Conservation (phyloP, 73 alveolate species). For the Durusdinium trenchii region DNA sequence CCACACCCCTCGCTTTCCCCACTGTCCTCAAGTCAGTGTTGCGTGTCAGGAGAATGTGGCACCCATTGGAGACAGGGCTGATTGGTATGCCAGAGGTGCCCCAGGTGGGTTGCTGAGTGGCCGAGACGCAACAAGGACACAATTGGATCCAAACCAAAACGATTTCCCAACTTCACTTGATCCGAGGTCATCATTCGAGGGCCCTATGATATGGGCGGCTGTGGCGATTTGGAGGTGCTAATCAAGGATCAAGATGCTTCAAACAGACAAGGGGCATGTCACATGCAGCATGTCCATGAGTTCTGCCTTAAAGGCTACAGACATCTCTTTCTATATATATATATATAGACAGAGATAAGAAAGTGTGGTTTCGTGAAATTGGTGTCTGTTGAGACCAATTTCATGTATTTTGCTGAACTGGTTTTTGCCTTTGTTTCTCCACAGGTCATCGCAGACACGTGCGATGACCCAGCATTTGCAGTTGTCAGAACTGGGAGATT, state of each 20-base stretch:
- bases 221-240: conserved; percentile 78
- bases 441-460: conserved; percentile 31
- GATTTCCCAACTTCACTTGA: not conserved
- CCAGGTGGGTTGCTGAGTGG: conserved; percentile 37
- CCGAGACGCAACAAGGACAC: not conserved
- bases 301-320: too few relatives aligned
- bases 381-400: not conserved
- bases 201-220: conserved; percentile 84
- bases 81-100: conserved; percentile 93
- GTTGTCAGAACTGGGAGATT: too few relatives aligned
- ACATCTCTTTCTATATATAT: too few relatives aligned
- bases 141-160: not conserved
- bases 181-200: conserved; percentile 59
- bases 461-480: conserved; percentile 18
- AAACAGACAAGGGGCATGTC: not conserved
- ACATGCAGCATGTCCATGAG: too few relatives aligned
- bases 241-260: not conserved
- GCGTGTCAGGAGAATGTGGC: conserved; percentile 17
- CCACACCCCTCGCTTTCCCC: too few relatives aligned
- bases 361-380: not conserved
- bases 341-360: too few relatives aligned
- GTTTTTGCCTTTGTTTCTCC: not conserved
- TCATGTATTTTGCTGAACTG: not conserved
- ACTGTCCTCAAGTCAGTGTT: too few relatives aligned
- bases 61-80: conserved; percentile 53